phyloP scores from a whole-genome alignment of 139 green algal species.

The Trebouxia sp. region DNA sequence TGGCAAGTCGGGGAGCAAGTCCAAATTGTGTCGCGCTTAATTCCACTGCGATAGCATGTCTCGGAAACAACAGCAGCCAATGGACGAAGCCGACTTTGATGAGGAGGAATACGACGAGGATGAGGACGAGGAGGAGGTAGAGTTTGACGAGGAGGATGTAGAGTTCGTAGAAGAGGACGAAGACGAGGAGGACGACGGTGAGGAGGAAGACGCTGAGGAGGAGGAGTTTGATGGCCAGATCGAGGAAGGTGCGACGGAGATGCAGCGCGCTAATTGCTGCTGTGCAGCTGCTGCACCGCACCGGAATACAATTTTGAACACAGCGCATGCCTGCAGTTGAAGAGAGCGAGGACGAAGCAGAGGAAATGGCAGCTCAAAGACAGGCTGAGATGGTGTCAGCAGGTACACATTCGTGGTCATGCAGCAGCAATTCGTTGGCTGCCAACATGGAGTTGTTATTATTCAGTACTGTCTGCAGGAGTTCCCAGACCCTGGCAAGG shows the following conservation, averaged over 20 bases:
- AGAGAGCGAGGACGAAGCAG: background rate
- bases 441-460: too few relatives aligned
- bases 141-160: constrained; percentile 1
- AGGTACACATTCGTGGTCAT: too few relatives aligned
- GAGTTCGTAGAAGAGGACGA: background rate
- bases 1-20: too few relatives aligned
- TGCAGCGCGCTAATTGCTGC: background rate
- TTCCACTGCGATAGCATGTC: background rate
- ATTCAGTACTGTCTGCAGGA: too few relatives aligned
- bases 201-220: background rate
- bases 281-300: background rate
- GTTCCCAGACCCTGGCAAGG: background rate
- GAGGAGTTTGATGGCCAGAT: constrained; percentile 22
- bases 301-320: too few relatives aligned
- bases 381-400: background rate
- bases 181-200: background rate
- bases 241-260: constrained; percentile 6
- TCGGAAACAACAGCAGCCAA: background rate
- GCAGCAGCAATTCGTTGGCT: too few relatives aligned
- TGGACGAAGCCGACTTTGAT: background rate
- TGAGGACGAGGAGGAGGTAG: background rate
- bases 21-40: too few relatives aligned
- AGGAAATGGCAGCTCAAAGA: background rate
- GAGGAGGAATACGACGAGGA: constrained; percentile 10
- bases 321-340: too few relatives aligned